Base-by-base conservation (phyloP, 1,284 basidiomycete genomes). In the Apiotrichum sp. region DNA sequence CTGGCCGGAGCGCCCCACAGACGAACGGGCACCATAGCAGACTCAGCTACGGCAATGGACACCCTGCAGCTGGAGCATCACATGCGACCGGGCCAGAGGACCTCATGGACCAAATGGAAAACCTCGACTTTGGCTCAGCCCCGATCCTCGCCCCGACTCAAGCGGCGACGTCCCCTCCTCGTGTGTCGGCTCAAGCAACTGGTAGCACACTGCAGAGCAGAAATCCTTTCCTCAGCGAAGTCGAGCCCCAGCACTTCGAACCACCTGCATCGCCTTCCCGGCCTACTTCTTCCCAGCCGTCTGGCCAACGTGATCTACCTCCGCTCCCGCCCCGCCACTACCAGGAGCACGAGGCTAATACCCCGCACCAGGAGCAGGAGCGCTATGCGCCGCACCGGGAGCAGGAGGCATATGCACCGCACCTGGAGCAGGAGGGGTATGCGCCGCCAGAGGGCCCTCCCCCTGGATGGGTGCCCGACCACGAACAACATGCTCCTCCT, bases 151-250 rank as follows among this genome's bases (percentile, higher is more conserved):
- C 42, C 9, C 53, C 54, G 35, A 39, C 16, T 29, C 36, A 47
- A 13, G 29, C 14, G 11, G 33, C 41, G n/a, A 6, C 46, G 41
- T 61, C 1, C n/a, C 46, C 4, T 47, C 53, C 0, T 53, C 56
- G n/a, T 57, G 53, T 41, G 68, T 65, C 3, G 65, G 67, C 4
- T 48, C 56, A 38, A 38, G 36, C 36, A 38, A 13, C 36, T 85
- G 86, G 29, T 8, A 38, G 36, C 7, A 45, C 46, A 6, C 39
- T 75, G 40, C 62, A 69, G 54, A 73, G 71, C 58, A 69, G 68
- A 11, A 75, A 75, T 51, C 73, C 70, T 1, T 73, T 70, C 65
- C 84, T 58, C 79, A 84, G 73, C 83, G 87, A 3, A 79, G 82
- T 65, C 81, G 90, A 76, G 86, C 86, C 2, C 85, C 86, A 31